Evolutionary conservation across 1,284 basidiomycete genomes (phyloP), one percentile per base, ranked within the genome.

Genomic region (Coniferiporia sulphurascens): DNA sequence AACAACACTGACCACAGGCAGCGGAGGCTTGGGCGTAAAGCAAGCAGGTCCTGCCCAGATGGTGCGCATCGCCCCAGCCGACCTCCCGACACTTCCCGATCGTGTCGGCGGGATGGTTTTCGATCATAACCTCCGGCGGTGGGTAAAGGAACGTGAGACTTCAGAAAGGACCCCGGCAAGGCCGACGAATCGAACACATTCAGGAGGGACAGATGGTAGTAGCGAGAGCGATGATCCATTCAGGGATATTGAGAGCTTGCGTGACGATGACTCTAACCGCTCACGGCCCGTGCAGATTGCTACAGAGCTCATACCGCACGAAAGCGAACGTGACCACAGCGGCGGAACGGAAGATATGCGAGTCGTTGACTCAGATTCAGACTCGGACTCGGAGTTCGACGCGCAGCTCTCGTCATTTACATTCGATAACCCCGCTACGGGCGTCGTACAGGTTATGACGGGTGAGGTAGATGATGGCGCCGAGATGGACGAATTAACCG

Each of bases 31-130:
- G 0, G 92, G 90, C 67, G 84, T 89, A 36, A 94, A 95, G 73
- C 92, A 93, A 69, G 72, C 85, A 36, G 92, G 91, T 1, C 86
- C 88, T 2, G 81, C 78, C 56, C 87, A 86, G 64, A 86, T 91
- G 59, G 83, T 81, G 52, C 86, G 83, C 45, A 95, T 96, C 63
- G 83, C 84, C 5, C 93, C 93, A 0, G 79, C 81, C 50, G 93
- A 95, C 66, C 76, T 95, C 12, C 86, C 86, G 12, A 68, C 81
- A 43, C 74, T 92, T 22, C 86, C 90, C 1, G 87, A 92, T 27
- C 78, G 84, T 53, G 84, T 94, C 48, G 93, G 93, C 1, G 84
- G 84, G 68, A 95, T 97, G 93, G 76, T 91, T 44, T 94, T 87
- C 65, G 94, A 96, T 73, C 83, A 79, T 59, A 79, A 79, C 41